Evolutionary conservation across 352 stramenopile genomes (phyloP).

Genomic region (Pythium brachiatum): DNA sequence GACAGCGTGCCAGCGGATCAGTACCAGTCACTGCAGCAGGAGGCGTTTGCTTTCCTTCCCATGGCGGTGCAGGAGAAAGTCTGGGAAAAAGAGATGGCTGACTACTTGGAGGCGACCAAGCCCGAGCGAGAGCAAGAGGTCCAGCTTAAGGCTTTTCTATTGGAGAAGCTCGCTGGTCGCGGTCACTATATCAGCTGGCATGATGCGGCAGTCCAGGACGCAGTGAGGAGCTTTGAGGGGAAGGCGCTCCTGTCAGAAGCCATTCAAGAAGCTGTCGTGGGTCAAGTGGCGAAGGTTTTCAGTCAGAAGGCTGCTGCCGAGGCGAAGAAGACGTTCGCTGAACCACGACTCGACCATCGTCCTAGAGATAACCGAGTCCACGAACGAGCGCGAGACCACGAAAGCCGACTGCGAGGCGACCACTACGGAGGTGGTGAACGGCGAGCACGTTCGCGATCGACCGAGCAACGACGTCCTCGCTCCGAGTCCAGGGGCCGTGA

Average conservation of each 20-base stretch:
- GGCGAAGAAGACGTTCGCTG: constrained; percentile 1
- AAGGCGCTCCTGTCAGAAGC: constrained; percentile 5
- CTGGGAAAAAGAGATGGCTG: constrained; percentile 28
- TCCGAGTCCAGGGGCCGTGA: neutral
- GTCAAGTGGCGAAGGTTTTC: constrained; percentile 16
- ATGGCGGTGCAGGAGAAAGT: constrained; percentile 31
- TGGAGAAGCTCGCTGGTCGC: constrained; percentile 18
- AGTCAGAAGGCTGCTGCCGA: constrained; percentile 7
- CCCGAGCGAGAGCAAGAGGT: constrained; percentile 15
- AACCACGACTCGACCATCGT: neutral
- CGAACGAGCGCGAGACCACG: neutral
- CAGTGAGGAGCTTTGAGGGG: constrained; percentile 3
- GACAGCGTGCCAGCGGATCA: constrained; percentile 7
- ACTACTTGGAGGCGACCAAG: constrained; percentile 24
- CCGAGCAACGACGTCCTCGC: neutral
- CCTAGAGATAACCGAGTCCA: neutral
- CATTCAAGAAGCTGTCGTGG: constrained; percentile 20
- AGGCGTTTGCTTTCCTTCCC: constrained; percentile 26
- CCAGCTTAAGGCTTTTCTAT: constrained; percentile 5
- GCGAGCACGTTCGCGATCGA: neutral
- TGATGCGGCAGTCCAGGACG: constrained; percentile 14
- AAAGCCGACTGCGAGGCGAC: neutral
- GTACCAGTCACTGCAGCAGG: constrained; percentile 8
- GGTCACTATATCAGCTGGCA: constrained; percentile 19
- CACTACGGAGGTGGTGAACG: neutral